Evolutionary conservation across 2,329 filamentous ascomycete genomes (phyloP).

Genomic region (Alternaria triticina): DNA sequence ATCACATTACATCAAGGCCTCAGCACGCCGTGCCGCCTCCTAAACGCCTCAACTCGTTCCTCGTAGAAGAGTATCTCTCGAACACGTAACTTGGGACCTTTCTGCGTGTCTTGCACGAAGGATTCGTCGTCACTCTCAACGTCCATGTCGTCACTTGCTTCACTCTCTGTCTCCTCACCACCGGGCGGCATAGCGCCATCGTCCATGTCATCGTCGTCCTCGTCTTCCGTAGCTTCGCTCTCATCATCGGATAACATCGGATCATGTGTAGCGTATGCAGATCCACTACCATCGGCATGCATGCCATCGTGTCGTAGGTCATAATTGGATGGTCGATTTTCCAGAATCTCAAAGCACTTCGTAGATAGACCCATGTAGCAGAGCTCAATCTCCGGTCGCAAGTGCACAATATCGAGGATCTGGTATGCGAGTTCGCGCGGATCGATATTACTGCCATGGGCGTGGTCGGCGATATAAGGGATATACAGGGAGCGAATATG

Average conservation of each 20-base stretch:
- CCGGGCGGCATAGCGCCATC: slow-evolving; percentile 59
- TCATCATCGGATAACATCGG: slow-evolving; percentile 46
- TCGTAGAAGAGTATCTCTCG: slow-evolving; percentile 85
- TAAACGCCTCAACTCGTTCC: slow-evolving; percentile 78
- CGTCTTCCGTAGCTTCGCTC: slow-evolving; percentile 51
- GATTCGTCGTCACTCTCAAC: slow-evolving; percentile 59
- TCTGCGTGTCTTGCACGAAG: slow-evolving; percentile 56
- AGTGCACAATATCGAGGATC: slow-evolving; percentile 77
- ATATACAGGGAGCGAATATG: slow-evolving; percentile 75
- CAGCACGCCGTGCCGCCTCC: slow-evolving; percentile 65
- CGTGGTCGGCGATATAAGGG: slow-evolving; percentile 69
- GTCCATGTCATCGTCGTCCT: slow-evolving; percentile 58
- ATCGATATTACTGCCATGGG: slow-evolving; percentile 62
- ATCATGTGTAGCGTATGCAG: slow-evolving; percentile 37
- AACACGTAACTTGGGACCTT: slow-evolving; percentile 64
- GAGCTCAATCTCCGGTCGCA: slow-evolving; percentile 76
- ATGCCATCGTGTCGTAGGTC: slow-evolving; percentile 43
- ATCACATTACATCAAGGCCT: slow-evolving; percentile 23
- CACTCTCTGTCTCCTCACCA: slow-evolving; percentile 43
- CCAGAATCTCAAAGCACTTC: slow-evolving; percentile 84
- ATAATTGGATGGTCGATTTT: slow-evolving; percentile 61
- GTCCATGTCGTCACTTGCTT: slow-evolving; percentile 46
- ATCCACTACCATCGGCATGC: slow-evolving; percentile 29
- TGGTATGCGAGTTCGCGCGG: slow-evolving; percentile 76
- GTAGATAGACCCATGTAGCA: slow-evolving; percentile 77